These are phyloP conservation scores for Ajuga reptans DNA, from an alignment of 305 asterid species.

Conservation along the genomic window DNA sequence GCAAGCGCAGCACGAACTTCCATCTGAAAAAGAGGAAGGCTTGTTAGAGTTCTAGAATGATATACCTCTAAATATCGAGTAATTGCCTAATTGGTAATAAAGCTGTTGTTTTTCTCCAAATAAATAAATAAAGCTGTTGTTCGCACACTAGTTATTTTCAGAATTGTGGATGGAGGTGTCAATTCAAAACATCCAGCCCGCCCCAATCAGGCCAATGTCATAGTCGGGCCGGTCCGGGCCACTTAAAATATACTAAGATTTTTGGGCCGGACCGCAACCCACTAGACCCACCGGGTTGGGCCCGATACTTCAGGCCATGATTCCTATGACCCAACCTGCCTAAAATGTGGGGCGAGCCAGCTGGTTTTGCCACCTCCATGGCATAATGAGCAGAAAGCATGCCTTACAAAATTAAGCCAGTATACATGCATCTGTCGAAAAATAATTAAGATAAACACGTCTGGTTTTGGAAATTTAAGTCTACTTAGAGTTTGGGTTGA, in stretches of 20 bases:
- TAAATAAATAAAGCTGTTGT: not conserved
- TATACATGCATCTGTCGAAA: not conserved
- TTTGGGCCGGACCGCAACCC: too few relatives aligned
- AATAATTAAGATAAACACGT: not conserved
- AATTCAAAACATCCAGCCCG: too few relatives aligned
- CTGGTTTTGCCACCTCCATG: too few relatives aligned
- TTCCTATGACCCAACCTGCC: too few relatives aligned
- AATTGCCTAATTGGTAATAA: not conserved
- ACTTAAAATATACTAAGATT: too few relatives aligned
- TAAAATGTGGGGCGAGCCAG: too few relatives aligned
- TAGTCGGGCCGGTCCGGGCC: too few relatives aligned
- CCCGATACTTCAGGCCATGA: too few relatives aligned
- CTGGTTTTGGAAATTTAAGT: not conserved
- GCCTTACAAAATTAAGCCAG: not conserved
- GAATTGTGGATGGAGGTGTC: too few relatives aligned
- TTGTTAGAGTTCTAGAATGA: not conserved
- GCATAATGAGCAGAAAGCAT: not conserved
- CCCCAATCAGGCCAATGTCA: too few relatives aligned
- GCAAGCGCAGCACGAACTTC: conserved; percentile 86
- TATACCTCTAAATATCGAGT: not conserved
- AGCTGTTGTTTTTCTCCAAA: not conserved
- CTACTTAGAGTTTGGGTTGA: too few relatives aligned
- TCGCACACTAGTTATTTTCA: not conserved
- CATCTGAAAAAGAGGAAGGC: conserved; percentile 41
- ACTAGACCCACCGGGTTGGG: too few relatives aligned